Conservation (phyloP, 1,139 yeast species). For the Saccharomyces hybrid region DNA sequence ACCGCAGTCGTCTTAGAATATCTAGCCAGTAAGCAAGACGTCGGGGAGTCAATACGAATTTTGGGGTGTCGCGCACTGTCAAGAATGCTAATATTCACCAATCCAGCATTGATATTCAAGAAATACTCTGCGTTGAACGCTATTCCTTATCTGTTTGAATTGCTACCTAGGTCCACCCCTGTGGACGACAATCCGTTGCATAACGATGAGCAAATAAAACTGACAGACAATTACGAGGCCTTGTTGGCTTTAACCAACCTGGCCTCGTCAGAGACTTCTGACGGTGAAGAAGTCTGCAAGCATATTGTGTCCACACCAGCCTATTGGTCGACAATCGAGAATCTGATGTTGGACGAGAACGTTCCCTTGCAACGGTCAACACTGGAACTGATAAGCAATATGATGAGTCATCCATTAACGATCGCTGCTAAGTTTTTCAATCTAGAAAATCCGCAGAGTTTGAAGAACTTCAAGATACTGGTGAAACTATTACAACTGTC, state of each 20-base stretch:
- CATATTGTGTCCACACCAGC: conserved; percentile 27
- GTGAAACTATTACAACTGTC: conserved; percentile 25
- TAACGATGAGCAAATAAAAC: conserved; percentile 14
- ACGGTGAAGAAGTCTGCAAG: conserved; percentile 32
- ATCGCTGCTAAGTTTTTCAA: conserved; percentile 31
- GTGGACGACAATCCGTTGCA: conserved; percentile 6
- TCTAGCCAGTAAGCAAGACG: conserved; percentile 14
- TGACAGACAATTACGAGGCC: conserved; percentile 38
- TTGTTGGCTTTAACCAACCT: conserved; percentile 43
- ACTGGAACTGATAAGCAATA: conserved; percentile 9
- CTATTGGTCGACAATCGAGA: conserved; percentile 37
- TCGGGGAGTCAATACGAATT: conserved; percentile 13
- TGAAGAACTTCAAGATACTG: conserved; percentile 25
- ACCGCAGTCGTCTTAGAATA: conserved; percentile 22
- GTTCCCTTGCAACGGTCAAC: conserved; percentile 24
- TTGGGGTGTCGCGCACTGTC: conserved; percentile 25
- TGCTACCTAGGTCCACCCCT: conserved; percentile 7
- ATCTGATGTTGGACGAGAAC: conserved; percentile 31
- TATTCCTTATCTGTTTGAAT: conserved; percentile 25
- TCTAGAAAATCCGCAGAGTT: conserved; percentile 28
- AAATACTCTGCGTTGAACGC: conserved; percentile 29
- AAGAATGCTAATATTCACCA: conserved; percentile 21
- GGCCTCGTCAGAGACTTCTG: conserved; percentile 36
- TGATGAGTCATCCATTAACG: conserved; percentile 28
- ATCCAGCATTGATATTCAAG: conserved; percentile 27